These are phyloP conservation scores for Hemileccinum impolitum DNA, from an alignment of 768 basidiomycete species.

Conservation along the genomic window DNA sequence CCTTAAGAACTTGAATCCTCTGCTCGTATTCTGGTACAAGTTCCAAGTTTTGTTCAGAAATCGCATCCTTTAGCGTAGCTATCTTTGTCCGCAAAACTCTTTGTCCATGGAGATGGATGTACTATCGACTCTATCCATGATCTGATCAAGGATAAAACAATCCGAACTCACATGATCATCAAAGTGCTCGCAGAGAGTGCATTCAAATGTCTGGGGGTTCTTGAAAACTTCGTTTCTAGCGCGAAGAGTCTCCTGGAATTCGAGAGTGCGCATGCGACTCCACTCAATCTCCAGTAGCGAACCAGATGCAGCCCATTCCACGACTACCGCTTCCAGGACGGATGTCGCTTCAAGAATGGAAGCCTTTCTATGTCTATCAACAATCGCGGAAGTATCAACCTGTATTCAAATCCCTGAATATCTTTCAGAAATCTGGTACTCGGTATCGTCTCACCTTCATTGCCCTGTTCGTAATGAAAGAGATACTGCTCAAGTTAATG, in stretches of 20 bases:
- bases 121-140: slow-evolving; percentile 46
- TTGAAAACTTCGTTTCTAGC: slow-evolving; percentile 49
- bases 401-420: slow-evolving; percentile 28
- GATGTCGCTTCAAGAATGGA: slow-evolving; percentile 55
- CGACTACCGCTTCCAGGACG: slow-evolving; percentile 46
- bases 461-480: slow-evolving; percentile 63
- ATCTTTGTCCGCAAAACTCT: slow-evolving; percentile 74
- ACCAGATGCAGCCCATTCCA: slow-evolving; percentile 52
- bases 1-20: slow-evolving; percentile 84
- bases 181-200: slow-evolving; percentile 65
- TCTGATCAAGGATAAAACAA: slow-evolving; percentile 5
- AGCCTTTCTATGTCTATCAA: slow-evolving; percentile 61
- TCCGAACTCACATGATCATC: slow-evolving; percentile 62
- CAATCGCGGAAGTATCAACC: slow-evolving; percentile 69
- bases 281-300: slow-evolving; percentile 78
- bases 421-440: neutral
- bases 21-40: slow-evolving; percentile 97
- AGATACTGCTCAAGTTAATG: slow-evolving; percentile 71
- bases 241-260: slow-evolving; percentile 84
- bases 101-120: slow-evolving; percentile 67
- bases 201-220: slow-evolving; percentile 43
- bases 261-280: slow-evolving; percentile 76
- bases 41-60: slow-evolving; percentile 96
- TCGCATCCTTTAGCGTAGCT: slow-evolving; percentile 70
- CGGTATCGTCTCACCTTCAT: slow-evolving; percentile 75